Evolutionary conservation across 148 eudicot species (phyloP), one percentile per base, ranked within the genome.

Genomic region (Camellia sinensis): DNA sequence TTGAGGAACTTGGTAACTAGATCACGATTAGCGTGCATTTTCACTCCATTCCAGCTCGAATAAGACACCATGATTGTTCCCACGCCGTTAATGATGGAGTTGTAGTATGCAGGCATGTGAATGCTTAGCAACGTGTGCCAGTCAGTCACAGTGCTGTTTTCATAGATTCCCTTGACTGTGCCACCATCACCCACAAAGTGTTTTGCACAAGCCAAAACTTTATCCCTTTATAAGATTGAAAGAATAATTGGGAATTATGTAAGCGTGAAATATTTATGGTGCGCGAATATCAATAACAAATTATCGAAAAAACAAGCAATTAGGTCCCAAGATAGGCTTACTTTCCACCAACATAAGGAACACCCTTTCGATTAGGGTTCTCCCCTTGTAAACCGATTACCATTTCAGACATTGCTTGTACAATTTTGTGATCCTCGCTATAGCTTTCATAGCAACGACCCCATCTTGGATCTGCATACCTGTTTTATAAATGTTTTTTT

Each of bases 181-280:
- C 85, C 85, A 74, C 85, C 85, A 83, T 83, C 85, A 7, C 85
- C 85, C 61, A 83, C 82, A 74, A 17, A 79, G 56, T 83, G 85
- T 21, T 83, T 79, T 22, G 85, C 85, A 63, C 85, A 83, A 0
- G 54, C 85, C 46, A 61, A 62, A 54, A 83, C 85, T 18, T 83
- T 83, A 5, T 41, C 52, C 71, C 85, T 67, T 67, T 45, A 67
- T 14, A 15, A 41, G 41, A 3, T 8, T 2, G n/a, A 14, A 12
- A 41, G 46, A 45, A 1, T 1, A 66, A 37, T 29, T 64, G 67
- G 10, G 41, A 22, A 29, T 29, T 22, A 41, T 8, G 37, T 64
- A 10, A 64, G 19, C 6, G 6, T 60, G 41, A 40, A 65, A 37
- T 9, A 56, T 56, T 11, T 11, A 56, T 56, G 11, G 17, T 56